Conservation (phyloP, 2,329 filamentous ascomycete species). For the Sporothrix globosa region DNA sequence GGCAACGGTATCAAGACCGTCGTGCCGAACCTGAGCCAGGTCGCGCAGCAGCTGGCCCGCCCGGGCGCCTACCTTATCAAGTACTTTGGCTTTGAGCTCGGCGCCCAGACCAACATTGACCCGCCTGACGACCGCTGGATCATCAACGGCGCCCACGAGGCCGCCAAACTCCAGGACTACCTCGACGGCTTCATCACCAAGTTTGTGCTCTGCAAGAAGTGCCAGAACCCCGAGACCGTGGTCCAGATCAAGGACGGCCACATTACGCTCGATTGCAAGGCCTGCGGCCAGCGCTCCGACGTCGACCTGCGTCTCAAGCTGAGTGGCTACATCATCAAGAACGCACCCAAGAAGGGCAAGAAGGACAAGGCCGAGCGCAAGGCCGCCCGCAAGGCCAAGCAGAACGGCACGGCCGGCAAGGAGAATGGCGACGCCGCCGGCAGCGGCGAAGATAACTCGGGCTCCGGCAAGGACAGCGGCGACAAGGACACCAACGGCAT, state of each 20-base stretch:
- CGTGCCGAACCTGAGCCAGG: constrained; percentile 93
- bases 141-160: constrained; percentile 98
- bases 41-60: constrained; percentile 87
- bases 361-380: constrained; percentile 94
- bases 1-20: constrained; percentile 99
- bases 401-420: constrained; percentile 66
- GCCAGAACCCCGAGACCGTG: constrained; percentile 99
- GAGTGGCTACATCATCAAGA: constrained; percentile 96
- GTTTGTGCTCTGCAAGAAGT: constrained; percentile 99
- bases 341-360: constrained; percentile 90
- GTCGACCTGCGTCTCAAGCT: constrained; percentile 95
- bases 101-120: constrained; percentile 97
- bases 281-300: constrained; percentile 89
- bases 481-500: constrained; percentile 63
- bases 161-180: constrained; percentile 93
- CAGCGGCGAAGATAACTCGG: constrained; percentile 63
- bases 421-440: constrained; percentile 54
- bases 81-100: constrained; percentile 98
- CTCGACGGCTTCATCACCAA: constrained; percentile 98
- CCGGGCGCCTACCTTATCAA: constrained; percentile 97
- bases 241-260: constrained; percentile 91
- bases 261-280: constrained; percentile 97
- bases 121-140: constrained; percentile 99
- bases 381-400: constrained; percentile 88
- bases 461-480: constrained; percentile 52